Base-by-base conservation (phyloP, 257 asterid genomes). In the Fraxinus cuspidata region DNA sequence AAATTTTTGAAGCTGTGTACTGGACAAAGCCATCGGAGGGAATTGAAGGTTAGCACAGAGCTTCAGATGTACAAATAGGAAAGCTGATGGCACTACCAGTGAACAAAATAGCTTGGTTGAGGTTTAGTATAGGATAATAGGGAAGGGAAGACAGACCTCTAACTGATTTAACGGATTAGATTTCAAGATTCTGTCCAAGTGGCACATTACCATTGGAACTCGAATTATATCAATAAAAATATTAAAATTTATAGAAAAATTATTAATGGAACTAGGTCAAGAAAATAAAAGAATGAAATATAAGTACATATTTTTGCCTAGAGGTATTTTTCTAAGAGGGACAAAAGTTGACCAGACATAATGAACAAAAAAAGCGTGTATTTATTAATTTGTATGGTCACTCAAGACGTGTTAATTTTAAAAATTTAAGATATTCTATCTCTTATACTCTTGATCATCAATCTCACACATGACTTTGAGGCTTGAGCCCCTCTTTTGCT, bases 151-250 rank as follows among this genome's bases (percentile, higher is more conserved):
- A 71, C 77, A 64, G 76, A 72, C 81, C 85, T 78, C 81, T 74
- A 85, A 90, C 93, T 79, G 90, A 84, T 87, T 88, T 89, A 86
- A 87, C 96, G 90, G 94, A 83, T 77, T 66, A 66, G 89, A 89
- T 88, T 76, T 80, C 77, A 15, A 76, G 19, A 71, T 81, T 63
- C 78, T 64, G 81, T 81, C 76, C 77, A 78, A 81, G 53, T 83
- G 70, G 77, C 83, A 73, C 47, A 63, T 53, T 34, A 47, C 60
- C 51, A 73, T 27, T 25, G 60, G 58, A 71, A 40, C 37, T 70
- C 1, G 0, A 51, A 60, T 19, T 23, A 38, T 21, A 25, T 9
- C 1, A 60, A 25, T 38, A 44, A 40, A 69, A 74, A 28, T 8
- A 5, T 19, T 15, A 53, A 68, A 73, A 40, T 21, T 66, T 74